These are phyloP conservation scores for Penicillium crystallinum DNA, from an alignment of 495 filamentous ascomycete species.

Conservation along the genomic window DNA sequence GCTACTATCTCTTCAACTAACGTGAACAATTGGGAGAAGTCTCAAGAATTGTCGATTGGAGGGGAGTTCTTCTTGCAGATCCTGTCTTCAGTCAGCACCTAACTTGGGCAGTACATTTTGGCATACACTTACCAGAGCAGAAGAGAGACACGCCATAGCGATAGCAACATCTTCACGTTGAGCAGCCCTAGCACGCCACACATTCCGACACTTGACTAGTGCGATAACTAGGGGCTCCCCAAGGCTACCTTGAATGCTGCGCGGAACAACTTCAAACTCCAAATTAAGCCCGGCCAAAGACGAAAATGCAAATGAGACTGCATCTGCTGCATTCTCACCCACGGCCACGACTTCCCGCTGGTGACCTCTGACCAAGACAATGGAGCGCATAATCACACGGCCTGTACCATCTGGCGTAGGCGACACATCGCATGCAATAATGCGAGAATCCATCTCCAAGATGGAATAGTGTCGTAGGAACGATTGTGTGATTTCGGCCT, in stretches of 20 bases:
- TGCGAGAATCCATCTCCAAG: neutral
- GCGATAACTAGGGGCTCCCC: neutral
- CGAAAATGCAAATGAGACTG: neutral
- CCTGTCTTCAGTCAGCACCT: neutral
- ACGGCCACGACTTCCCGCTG: neutral
- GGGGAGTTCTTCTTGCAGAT: neutral
- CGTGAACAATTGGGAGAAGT: neutral
- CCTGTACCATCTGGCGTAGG: neutral
- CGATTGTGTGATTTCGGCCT: neutral
- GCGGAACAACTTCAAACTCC: neutral
- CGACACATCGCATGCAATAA: neutral
- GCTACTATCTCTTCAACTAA: neutral
- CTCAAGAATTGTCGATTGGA: neutral
- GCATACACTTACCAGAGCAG: neutral
- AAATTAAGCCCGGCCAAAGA: neutral
- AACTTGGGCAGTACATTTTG: neutral
- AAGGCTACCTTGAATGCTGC: neutral
- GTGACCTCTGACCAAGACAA: neutral
- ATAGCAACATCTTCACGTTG: neutral
- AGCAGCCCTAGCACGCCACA: neutral
- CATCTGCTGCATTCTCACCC: neutral
- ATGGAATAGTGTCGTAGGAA: constrained; percentile 2
- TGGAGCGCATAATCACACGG: neutral
- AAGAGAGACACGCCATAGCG: neutral
- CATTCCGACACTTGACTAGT: neutral